Evolutionary conservation across 1,284 basidiomycete genomes (phyloP).

Genomic region (Ganoderma lingzhi): DNA sequence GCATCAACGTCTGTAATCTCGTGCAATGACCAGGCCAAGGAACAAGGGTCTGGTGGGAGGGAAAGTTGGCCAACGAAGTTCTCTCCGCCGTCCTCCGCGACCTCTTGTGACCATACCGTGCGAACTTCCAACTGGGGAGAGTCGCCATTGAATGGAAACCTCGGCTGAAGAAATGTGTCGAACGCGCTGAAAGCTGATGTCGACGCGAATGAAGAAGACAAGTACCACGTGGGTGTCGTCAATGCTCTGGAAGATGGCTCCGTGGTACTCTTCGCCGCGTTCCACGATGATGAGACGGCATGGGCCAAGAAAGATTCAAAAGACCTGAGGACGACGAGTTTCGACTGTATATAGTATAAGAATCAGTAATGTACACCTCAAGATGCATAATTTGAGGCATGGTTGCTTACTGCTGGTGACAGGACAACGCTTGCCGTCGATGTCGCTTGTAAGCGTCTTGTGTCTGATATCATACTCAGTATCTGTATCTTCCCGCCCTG

Average conservation of each 20-base stretch:
- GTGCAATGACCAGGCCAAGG: conserved; percentile 46
- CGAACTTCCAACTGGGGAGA: neutral
- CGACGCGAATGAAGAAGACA: conserved; percentile 58
- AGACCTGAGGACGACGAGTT: conserved; percentile 41
- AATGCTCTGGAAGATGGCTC: conserved; percentile 18
- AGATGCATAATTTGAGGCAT: conserved; percentile 9
- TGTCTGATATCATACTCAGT: conserved; percentile 25
- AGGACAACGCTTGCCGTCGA: conserved; percentile 71
- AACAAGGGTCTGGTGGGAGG: conserved; percentile 31
- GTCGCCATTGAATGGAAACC: conserved; percentile 11
- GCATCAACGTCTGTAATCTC: conserved; percentile 46
- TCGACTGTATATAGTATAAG: conserved; percentile 54
- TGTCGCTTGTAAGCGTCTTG: conserved; percentile 58
- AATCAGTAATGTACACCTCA: neutral
- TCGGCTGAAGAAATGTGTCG: conserved; percentile 46
- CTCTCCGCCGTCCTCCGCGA: conserved; percentile 34
- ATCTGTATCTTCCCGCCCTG: neutral
- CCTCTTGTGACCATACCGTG: conserved; percentile 31
- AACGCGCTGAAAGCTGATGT: conserved; percentile 57
- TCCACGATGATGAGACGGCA: conserved; percentile 29
- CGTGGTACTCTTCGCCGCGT: conserved; percentile 11
- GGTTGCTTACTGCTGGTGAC: conserved; percentile 61
- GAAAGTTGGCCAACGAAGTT: conserved; percentile 36
- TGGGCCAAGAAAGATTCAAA: conserved; percentile 37
- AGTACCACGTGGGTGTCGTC: conserved; percentile 56